Conservation (phyloP, 257 asterid species). For the Solanum peruvianum region DNA sequence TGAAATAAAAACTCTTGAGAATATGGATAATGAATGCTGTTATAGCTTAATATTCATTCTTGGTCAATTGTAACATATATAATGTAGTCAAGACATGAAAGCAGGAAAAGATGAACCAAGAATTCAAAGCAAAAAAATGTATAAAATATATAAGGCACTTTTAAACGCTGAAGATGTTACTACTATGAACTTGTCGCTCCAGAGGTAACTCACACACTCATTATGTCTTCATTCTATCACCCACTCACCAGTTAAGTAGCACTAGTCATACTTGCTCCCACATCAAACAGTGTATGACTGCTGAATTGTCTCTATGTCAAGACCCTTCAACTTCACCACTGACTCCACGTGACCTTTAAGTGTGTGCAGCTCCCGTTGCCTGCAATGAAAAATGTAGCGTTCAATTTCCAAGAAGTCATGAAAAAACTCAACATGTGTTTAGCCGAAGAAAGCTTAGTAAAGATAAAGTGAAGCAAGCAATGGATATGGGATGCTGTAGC, state of each 20-base stretch:
- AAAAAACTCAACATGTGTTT: background rate
- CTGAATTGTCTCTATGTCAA: conserved; percentile 87
- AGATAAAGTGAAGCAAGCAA: background rate
- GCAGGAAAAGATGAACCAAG: background rate
- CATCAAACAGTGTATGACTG: conserved; percentile 89
- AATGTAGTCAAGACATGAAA: background rate
- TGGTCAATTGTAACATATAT: background rate
- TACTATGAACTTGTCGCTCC: background rate
- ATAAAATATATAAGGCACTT: background rate
- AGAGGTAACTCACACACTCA: background rate
- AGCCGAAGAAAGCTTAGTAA: background rate
- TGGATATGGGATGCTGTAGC: background rate
- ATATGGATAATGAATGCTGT: background rate
- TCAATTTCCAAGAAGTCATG: background rate
- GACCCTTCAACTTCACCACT: conserved; percentile 92
- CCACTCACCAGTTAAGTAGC: conserved; percentile 7
- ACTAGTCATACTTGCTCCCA: conserved; percentile 1
- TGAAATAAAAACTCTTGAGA: background rate
- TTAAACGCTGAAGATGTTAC: background rate
- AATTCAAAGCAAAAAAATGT: background rate
- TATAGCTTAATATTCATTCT: background rate
- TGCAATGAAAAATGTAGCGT: conserved; percentile 7
- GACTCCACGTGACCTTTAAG: conserved; percentile 94
- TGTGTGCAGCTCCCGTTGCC: conserved; percentile 81
- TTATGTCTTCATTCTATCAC: background rate